Evolutionary conservation across 352 stramenopile species (phyloP).

Genomic region (Albugo laibachii): DNA sequence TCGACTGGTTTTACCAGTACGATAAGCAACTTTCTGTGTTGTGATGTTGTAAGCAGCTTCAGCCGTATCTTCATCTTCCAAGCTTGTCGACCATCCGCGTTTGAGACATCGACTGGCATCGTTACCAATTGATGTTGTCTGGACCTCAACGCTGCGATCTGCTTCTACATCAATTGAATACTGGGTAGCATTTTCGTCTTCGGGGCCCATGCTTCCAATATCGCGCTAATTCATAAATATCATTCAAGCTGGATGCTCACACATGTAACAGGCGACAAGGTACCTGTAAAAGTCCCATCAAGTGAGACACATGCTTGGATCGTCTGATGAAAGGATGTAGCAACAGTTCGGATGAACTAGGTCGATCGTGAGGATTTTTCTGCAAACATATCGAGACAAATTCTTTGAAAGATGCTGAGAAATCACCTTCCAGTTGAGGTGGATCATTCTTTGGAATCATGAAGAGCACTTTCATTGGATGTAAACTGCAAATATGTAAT

Average conservation of each 20-base stretch:
- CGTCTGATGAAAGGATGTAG: constrained; percentile 67
- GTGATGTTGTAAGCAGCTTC: constrained; percentile 10
- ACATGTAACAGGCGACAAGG: not conserved
- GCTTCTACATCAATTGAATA: constrained; percentile 4
- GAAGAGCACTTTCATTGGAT: constrained; percentile 98
- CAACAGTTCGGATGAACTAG: constrained; percentile 67
- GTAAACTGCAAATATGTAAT: constrained; percentile 46
- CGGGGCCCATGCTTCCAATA: not conserved
- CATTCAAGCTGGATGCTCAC: constrained; percentile 1
- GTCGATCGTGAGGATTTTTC: constrained; percentile 71
- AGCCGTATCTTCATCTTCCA: not conserved
- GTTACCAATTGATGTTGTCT: constrained; percentile 12
- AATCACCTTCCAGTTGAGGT: constrained; percentile 56
- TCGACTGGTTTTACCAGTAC: constrained; percentile 14
- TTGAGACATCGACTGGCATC: constrained; percentile 7
- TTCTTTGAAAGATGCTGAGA: constrained; percentile 62
- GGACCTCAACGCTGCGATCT: constrained; percentile 8
- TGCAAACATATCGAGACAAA: constrained; percentile 81
- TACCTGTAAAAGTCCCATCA: constrained; percentile 45
- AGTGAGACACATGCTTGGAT: constrained; percentile 43
- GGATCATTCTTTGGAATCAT: constrained; percentile 93
- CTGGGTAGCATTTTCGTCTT: not conserved
- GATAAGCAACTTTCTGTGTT: not conserved
- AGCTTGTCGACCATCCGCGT: constrained; percentile 2
- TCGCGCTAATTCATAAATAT: not conserved